Percentiles rank a stretch among this genome's conserved stretches.
phyloP scores from a whole-genome alignment of 2,329 filamentous ascomycete genomes.

The Aotearoamyces nothofagi region DNA sequence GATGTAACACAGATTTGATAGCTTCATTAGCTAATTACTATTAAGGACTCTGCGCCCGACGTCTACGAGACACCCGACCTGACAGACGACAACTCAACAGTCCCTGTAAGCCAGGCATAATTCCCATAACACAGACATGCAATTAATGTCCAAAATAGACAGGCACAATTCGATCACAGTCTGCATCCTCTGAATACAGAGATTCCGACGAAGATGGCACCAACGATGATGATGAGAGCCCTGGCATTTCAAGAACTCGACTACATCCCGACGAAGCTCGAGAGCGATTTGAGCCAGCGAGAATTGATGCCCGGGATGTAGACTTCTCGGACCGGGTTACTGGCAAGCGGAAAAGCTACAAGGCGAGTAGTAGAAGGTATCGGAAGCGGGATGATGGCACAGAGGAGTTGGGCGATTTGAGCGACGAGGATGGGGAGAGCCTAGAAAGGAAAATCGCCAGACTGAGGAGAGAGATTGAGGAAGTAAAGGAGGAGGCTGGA shows the following conservation, averaged over 20 bases:
- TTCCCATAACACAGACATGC: not conserved
- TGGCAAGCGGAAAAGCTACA: slow-evolving; percentile 72
- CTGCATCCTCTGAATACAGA: slow-evolving; percentile 37
- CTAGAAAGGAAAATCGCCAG: slow-evolving; percentile 68
- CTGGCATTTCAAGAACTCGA: slow-evolving; percentile 60
- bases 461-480: slow-evolving; percentile 68
- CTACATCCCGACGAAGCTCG: slow-evolving; percentile 69
- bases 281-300: slow-evolving; percentile 59
- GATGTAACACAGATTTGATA: too few species aligned
- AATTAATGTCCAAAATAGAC: slow-evolving; percentile 11
- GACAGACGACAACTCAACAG: slow-evolving; percentile 76
- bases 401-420: slow-evolving; percentile 57
- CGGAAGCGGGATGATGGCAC: slow-evolving; percentile 46
- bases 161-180: slow-evolving; percentile 34
- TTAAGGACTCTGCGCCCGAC: slow-evolving; percentile 77
- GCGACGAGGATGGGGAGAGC: slow-evolving; percentile 64
- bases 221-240: slow-evolving; percentile 42
- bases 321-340: slow-evolving; percentile 86
- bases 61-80: slow-evolving; percentile 94
- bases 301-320: slow-evolving; percentile 61
- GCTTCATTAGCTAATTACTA: too few species aligned
- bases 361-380: slow-evolving; percentile 52
- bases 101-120: slow-evolving; percentile 44
- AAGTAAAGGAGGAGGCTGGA: slow-evolving; percentile 44
- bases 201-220: too few species aligned